Evolutionary conservation across 2,329 filamentous ascomycete species (phyloP).

Genomic region (Cladophialophora chaetospira): DNA sequence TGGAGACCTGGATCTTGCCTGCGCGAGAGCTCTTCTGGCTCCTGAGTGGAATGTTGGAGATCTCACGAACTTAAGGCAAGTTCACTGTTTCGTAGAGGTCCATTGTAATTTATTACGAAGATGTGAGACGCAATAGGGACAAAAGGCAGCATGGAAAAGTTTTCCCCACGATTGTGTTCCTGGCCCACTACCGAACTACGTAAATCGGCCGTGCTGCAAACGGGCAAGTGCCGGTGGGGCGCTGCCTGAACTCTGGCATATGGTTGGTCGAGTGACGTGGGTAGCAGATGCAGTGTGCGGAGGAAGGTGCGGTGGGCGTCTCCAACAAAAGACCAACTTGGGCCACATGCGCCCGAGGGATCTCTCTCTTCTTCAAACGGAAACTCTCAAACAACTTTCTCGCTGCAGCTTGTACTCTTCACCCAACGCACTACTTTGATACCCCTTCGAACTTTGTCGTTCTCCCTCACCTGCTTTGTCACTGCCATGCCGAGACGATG

Average conservation of each 20-base stretch:
- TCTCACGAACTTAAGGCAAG: too few relatives aligned
- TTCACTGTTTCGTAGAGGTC: too few relatives aligned
- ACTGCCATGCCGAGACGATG: conserved; percentile 25
- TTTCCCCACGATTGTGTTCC: too few relatives aligned
- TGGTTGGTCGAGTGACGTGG: background rate
- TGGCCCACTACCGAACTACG: too few relatives aligned
- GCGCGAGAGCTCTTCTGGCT: too few relatives aligned
- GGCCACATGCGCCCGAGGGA: background rate
- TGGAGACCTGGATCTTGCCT: too few relatives aligned
- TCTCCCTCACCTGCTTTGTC: background rate
- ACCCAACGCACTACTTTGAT: background rate
- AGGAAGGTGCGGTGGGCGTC: background rate
- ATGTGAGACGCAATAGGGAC: too few relatives aligned
- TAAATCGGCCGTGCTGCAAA: background rate
- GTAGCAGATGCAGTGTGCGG: background rate
- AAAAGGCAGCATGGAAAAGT: too few relatives aligned
- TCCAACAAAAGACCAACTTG: background rate
- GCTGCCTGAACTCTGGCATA: background rate
- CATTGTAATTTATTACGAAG: too few relatives aligned
- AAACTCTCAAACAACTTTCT: background rate
- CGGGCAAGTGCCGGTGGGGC: background rate
- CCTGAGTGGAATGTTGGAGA: too few relatives aligned
- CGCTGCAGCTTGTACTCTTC: background rate
- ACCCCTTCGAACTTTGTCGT: background rate
- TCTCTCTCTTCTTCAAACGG: too few relatives aligned